Base-by-base conservation (phyloP, 116 monocot species). In the Posidonia oceanica region DNA sequence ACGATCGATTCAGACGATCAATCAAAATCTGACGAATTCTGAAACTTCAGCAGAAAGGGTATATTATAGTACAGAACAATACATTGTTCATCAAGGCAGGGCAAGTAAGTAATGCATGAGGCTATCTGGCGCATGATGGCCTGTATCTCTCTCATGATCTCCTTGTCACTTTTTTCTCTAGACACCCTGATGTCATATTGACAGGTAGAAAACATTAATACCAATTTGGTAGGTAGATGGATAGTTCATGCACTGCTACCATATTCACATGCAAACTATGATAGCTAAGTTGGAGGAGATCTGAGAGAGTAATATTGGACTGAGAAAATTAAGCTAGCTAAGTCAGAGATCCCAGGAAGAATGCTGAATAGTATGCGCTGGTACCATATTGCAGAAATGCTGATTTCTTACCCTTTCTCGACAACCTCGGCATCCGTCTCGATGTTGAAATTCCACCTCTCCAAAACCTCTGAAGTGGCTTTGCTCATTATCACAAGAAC, bases 121-220 rank as follows among this genome's bases (percentile, higher is more conserved):
- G 93, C 92, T 42, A 98, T 83, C 67, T 98, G 97, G 38, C 97
- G 81, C 97, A 98, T 98, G 71, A 98, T 98, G 7, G 89, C 97
- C 75, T 98, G 97, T 22, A 98, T 98, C 74, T 98, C 97, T 72
- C 97, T 85, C 97, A 98, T 98, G 53, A 98, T 98, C 65, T 92
- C 93, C 69, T 92, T 98, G 69, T 98, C 92, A 44, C 85, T 89
- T 75, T 98, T 98, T 74, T 98, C 92, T 79, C 79, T 85, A 7
- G 80, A 76, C 37, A 86, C 82, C 53, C 91, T 96, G 84, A 61
- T 59, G 15, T 3, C n/a, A 44, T 12, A 48, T 48, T 29, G 29
- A 29, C 29, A 29, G 29, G 29, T 29, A 29, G 29, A 29, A 29
- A 29, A 29, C 29, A 29, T 0, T 29, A 29, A 29, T 29, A 29